Conservation (phyloP, 345 rosid species). For the Sonneratia caseolaris region DNA sequence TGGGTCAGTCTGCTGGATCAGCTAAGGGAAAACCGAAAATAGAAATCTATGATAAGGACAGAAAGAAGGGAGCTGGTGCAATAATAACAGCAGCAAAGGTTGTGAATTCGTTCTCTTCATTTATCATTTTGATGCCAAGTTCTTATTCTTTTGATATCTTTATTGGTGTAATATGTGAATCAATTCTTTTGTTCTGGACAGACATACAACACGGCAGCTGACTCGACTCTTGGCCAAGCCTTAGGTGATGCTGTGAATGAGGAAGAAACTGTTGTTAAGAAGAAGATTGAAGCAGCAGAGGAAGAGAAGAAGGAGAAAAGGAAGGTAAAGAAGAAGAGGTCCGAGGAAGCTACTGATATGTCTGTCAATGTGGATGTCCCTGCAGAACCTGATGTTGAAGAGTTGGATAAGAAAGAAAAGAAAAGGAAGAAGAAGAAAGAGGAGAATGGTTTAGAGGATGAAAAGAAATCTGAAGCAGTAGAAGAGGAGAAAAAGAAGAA, state of each 20-base stretch:
- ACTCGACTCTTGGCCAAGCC: conserved; percentile 46
- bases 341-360: conserved; percentile 12
- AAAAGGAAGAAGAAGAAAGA: conserved; percentile 40
- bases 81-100: conserved; percentile 84
- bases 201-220: conserved; percentile 74
- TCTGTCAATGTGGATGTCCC: conserved; percentile 20
- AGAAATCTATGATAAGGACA: conserved; percentile 73
- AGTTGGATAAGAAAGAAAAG: conserved; percentile 30
- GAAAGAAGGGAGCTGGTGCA: conserved; percentile 61
- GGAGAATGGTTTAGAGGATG: conserved; percentile 19
- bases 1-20: conserved; percentile 72
- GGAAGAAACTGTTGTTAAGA: conserved; percentile 38
- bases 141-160: background rate
- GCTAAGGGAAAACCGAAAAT: conserved; percentile 86
- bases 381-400: conserved; percentile 24
- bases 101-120: background rate
- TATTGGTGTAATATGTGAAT: background rate
- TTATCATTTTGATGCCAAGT: too few species aligned
- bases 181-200: conserved; percentile 11
- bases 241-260: conserved; percentile 20
- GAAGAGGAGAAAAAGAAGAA: conserved; percentile 8
- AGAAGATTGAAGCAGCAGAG: conserved; percentile 14
- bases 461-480: conserved; percentile 16
- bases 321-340: conserved; percentile 30
- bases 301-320: conserved; percentile 36